Percentiles rank a stretch among this genome's conserved stretches.
Conservation (phyloP, 1,139 yeast genomes). For the Hansenula lynferdii region DNA sequence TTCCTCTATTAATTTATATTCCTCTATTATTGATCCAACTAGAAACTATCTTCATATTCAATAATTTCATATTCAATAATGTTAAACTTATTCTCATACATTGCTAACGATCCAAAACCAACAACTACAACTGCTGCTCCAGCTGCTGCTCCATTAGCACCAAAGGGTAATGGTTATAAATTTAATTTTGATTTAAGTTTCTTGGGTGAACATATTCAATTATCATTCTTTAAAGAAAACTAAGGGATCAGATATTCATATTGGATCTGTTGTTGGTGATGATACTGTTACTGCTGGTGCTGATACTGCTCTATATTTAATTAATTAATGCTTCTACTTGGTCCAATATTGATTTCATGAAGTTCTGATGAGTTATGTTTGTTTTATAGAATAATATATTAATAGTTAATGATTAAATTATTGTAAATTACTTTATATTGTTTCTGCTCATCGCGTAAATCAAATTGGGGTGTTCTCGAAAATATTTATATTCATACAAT, state of each 20-base stretch:
- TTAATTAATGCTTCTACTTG: no score
- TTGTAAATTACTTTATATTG: neutral
- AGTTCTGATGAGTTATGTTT: neutral
- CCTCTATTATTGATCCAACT: no score
- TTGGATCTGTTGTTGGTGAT: no score
- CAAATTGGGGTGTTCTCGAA: no score
- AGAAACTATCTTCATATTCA: neutral
- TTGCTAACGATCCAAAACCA: slow-evolving; percentile 1
- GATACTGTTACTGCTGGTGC: no score
- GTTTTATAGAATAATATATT: neutral
- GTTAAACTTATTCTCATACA: neutral
- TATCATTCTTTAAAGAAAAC: slow-evolving; percentile 3
- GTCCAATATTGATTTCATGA: no score
- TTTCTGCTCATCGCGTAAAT: neutral
- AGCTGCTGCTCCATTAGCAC: no score
- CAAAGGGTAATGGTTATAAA: slow-evolving; percentile 4
- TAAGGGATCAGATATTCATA: no score
- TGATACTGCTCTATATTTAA: no score
- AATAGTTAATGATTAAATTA: neutral
- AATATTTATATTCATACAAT: no score
- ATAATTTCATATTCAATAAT: no score
- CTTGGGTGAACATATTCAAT: slow-evolving; percentile 3
- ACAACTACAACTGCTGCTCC: neutral
- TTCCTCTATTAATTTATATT: no score
- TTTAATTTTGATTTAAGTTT: slow-evolving; percentile 5